These are phyloP conservation scores for Agapanthus africanus DNA, from an alignment of 106 monocot species.

Conservation along the genomic window DNA sequence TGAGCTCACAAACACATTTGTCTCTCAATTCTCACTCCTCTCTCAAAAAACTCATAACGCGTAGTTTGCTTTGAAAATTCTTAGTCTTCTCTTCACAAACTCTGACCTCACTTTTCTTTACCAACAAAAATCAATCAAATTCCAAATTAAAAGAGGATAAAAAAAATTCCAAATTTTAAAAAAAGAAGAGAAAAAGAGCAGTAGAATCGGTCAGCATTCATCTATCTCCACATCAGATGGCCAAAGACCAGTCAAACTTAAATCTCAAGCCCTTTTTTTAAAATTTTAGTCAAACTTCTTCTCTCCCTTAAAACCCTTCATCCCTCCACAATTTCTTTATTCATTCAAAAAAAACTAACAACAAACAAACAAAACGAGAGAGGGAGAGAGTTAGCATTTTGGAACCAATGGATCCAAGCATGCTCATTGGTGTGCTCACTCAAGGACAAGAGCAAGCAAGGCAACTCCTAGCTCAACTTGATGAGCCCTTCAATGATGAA, in stretches of 20 bases:
- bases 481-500: conserved; percentile 7
- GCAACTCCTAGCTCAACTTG: conserved; percentile 30
- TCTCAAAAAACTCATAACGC: no score
- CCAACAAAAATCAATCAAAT: no score
- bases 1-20: no score
- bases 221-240: not conserved
- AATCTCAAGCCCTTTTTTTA: not conserved
- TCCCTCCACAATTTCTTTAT: not conserved
- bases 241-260: conserved; percentile 10
- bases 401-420: conserved; percentile 4
- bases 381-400: not conserved
- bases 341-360: not conserved
- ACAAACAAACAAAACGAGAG: not conserved
- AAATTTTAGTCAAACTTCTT: conserved; percentile 1
- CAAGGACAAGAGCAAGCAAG: conserved; percentile 24
- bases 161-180: no score
- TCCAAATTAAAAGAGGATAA: no score
- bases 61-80: no score
- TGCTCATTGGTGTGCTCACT: conserved; percentile 18
- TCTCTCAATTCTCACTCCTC: no score
- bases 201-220: no score
- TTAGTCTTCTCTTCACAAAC: no score
- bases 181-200: no score
- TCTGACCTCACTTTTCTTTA: no score
- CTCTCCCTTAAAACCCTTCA: not conserved